Evolutionary conservation across 805 yeast species (phyloP).

Genomic region (Yarrowia deformans): DNA sequence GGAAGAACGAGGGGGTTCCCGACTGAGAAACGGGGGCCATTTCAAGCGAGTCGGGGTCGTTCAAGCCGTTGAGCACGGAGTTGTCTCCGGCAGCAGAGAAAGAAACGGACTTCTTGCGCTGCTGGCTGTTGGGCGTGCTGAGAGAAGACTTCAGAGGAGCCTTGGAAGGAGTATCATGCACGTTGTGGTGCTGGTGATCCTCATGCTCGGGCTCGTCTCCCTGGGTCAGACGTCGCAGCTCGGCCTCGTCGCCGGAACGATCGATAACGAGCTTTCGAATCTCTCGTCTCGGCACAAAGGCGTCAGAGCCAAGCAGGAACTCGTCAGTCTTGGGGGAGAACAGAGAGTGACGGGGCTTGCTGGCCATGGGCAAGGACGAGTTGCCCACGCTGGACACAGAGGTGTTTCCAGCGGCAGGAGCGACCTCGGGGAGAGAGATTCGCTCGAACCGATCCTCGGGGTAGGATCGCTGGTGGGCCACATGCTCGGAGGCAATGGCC

Average conservation of each 20-base stretch:
- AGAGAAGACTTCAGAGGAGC: constrained; percentile 31
- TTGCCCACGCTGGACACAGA: constrained; percentile 15
- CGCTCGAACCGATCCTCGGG: constrained; percentile 36
- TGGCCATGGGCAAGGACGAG: constrained; percentile 3
- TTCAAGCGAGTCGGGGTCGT: constrained; percentile 24
- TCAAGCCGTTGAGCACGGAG: constrained; percentile 33
- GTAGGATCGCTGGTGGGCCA: constrained; percentile 24
- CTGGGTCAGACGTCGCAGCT: constrained; percentile 23
- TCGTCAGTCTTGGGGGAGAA: constrained; percentile 63
- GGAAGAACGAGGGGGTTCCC: constrained; percentile 29
- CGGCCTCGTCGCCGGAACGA: constrained; percentile 48
- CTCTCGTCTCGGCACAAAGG: constrained; percentile 68
- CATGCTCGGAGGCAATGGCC: constrained; percentile 30
- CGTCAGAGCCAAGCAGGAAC: constrained; percentile 72
- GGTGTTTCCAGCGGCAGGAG: constrained; percentile 28
- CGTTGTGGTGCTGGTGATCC: constrained; percentile 39
- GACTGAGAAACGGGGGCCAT: constrained; percentile 24
- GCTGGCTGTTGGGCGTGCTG: constrained; percentile 35
- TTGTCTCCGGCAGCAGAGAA: constrained; percentile 34
- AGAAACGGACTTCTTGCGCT: constrained; percentile 37
- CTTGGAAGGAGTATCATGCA: constrained; percentile 23
- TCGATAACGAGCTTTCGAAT: constrained; percentile 64
- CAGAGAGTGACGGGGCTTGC: constrained; percentile 43
- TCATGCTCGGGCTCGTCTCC: constrained; percentile 40
- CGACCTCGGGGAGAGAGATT: constrained; percentile 22